A percentile compares a stretch with the other conserved stretches of the same genome.
Evolutionary conservation across 176 grass and related monocot genomes (phyloP).

Genomic region (Avena eriantha): DNA sequence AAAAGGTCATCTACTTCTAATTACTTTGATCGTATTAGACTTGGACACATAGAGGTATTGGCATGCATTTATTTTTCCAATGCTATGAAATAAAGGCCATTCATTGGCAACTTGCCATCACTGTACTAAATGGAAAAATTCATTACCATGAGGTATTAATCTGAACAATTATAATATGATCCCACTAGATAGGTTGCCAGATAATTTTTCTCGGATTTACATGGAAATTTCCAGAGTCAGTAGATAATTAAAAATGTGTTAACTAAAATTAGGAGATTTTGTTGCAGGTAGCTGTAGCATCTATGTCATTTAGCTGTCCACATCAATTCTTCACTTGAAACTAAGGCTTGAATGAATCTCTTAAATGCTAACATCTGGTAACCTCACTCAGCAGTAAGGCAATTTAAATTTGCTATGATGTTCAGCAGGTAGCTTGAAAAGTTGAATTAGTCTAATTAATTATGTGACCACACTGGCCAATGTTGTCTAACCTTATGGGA

Average conservation of each 20-base stretch:
- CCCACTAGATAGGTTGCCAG: background rate
- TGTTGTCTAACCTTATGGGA: background rate
- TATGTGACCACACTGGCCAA: background rate
- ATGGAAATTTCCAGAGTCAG: background rate
- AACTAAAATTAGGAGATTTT: slow-evolving; percentile 24
- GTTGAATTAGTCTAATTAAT: background rate
- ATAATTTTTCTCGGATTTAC: background rate
- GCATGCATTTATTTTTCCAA: background rate
- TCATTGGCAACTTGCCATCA: background rate
- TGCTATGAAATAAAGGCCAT: background rate
- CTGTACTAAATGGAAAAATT: background rate
- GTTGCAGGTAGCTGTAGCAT: slow-evolving; percentile 24
- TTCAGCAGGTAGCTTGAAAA: slow-evolving; percentile 10
- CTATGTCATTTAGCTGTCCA: background rate
- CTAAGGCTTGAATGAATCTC: slow-evolving; percentile 3
- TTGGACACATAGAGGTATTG: too few species aligned
- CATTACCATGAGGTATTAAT: background rate
- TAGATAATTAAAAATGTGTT: background rate
- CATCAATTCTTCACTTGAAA: background rate
- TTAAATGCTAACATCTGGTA: slow-evolving; percentile 8
- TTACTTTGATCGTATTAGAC: background rate
- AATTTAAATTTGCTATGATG: background rate
- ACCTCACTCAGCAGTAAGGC: background rate
- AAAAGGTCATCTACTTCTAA: background rate
- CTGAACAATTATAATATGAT: background rate